Evolutionary conservation across 805 yeast genomes (phyloP), one percentile per base, ranked within the genome.

Genomic region (Candida xiaguanensis): DNA sequence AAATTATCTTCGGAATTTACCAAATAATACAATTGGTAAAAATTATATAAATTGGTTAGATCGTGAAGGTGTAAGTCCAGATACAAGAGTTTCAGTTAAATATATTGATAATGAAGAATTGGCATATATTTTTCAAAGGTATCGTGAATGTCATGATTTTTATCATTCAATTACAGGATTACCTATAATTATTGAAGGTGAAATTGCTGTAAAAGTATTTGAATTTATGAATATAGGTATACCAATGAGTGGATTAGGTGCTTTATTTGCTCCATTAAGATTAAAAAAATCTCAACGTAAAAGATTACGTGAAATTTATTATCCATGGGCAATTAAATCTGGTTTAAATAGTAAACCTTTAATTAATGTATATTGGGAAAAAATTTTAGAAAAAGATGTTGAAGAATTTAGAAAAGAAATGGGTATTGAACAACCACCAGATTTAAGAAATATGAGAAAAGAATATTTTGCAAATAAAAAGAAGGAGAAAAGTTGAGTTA

Each of bases 101-200:
- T 93, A 78, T 61, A 87, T 93, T 31, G 90, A 86, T 46, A 89
- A 93, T 55, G 90, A 86, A 31, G 95, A 88, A 52, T 75, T 87
- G 48, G 96, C 96, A 1, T 93, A 83, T 55, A 83, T 91, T n/a
- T 88, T 81, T 69, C 95, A 88, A 58, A 69, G 99, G 51, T 93
- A 91, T 58, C 76, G 99, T 38, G 98, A 93, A 58, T 90, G 96
- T 56, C 99, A 93, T 55, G 99, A 93, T 56, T 93, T 93, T 54
- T 91, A 89, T 56, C 99, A 93, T 56, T 86, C 98, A 1, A 72
- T 93, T 20, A 84, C 95, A 0, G 91, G 95, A 12, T 70, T 87
- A 36, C 98, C 98, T 0, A 85, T 90, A 34, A 82, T 85, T 31
- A 77, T 93, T 47, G 98, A 93, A 55, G 99, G 99, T n/a, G 99